A percentile compares a stretch with the other conserved stretches of the same genome.
phyloP scores from a whole-genome alignment of 169 alveolate genomes.

The Amoebophrya sp. region DNA sequence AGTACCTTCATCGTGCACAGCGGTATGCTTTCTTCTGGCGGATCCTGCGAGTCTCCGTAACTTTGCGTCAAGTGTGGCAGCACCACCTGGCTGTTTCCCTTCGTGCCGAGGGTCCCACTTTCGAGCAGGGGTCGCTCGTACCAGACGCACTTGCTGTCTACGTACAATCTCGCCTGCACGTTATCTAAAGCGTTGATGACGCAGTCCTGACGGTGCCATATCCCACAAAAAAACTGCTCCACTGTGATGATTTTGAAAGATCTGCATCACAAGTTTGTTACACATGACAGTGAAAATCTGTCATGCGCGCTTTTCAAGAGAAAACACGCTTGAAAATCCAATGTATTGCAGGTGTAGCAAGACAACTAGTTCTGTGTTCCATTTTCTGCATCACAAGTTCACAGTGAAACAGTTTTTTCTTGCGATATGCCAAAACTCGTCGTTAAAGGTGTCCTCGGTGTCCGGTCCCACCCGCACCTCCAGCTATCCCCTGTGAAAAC shows the following conservation, averaged over 20 bases:
- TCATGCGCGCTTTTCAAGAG: no score
- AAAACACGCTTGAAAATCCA: no score
- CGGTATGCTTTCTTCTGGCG: slow-evolving; percentile 95
- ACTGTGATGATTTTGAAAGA: no score
- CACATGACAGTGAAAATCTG: no score
- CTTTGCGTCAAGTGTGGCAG: slow-evolving; percentile 93
- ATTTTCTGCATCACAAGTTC: no score
- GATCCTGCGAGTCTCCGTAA: slow-evolving; percentile 96
- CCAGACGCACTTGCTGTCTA: slow-evolving; percentile 96
- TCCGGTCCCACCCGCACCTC: slow-evolving; percentile 88
- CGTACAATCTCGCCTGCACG: slow-evolving; percentile 90
- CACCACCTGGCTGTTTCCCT: slow-evolving; percentile 90
- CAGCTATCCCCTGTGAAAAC: slow-evolving; percentile 45
- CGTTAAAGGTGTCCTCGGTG: slow-evolving; percentile 92
- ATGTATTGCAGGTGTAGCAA: no score
- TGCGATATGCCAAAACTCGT: no score
- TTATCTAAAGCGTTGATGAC: slow-evolving; percentile 94
- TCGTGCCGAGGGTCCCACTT: slow-evolving; percentile 98
- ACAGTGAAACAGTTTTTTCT: no score
- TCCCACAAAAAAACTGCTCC: no score
- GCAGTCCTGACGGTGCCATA: slow-evolving; percentile 89
- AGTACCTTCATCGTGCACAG: slow-evolving; percentile 79
- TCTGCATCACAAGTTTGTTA: no score
- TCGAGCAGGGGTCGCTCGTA: slow-evolving; percentile 94
- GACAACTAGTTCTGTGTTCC: no score